Evolutionary conservation across 306 rosid genomes (phyloP), one percentile per base, ranked within the genome.

Genomic region (Rosa persica): DNA sequence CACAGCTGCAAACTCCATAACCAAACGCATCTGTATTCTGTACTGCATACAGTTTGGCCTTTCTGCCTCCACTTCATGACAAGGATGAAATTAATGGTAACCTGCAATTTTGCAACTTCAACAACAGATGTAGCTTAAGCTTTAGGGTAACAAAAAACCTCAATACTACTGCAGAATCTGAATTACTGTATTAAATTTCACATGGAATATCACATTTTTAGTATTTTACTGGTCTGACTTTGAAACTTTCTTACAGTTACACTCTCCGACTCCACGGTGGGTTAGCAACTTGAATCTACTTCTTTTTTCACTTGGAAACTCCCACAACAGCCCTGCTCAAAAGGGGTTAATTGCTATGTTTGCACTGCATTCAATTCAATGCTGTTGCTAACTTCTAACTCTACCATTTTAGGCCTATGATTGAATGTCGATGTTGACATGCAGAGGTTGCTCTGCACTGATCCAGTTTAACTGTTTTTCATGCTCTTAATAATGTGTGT

Each of bases 291-390:
- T 54, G 60, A 54, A 54, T 60, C 38, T 4, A 23, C 1, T 23
- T 58, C 34, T 11, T 8, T 58, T 23, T 58, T 23, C 19, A 27
- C 67, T 12, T 55, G n/a, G 38, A 62, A 30, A 62, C 43, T 34
- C 69, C 34, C 34, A 34, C 42, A 47, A 17, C 19, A 8, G 81
- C 40, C 43, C 46, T 47, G 43, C 58, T 67, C 55, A 34, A 46
- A 27, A 10, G 72, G 78, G 74, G 43, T 75, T 67, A 12, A 75
- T 44, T 69, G 81, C 27, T 65, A 54, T 46, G 60, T n/a, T 38
- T 73, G 78, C 81, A 72, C 84, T 25, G 65, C 83, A 83, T 68
- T 88, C 64, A 86, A 80, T 76, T 86, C 64, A 85, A 78, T 74
- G 78, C 42, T 61, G 39, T 6, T 61, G 39, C 69, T 64, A 64